These are phyloP conservation scores for Withania somnifera DNA, from an alignment of 305 asterid species.

Conservation along the genomic window DNA sequence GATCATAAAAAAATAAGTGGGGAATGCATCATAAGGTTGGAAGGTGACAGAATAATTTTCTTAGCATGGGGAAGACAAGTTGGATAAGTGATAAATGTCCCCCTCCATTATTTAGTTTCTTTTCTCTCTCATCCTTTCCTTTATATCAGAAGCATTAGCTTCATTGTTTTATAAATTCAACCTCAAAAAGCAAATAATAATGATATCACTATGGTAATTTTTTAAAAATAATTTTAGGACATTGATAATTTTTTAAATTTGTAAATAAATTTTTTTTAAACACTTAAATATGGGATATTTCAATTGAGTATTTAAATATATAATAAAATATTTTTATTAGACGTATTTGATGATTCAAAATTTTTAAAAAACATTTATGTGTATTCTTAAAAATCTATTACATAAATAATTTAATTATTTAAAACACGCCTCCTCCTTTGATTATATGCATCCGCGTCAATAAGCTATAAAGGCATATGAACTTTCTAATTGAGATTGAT, in stretches of 20 bases:
- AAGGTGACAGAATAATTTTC: not conserved
- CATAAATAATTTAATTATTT: not conserved
- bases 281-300: not conserved
- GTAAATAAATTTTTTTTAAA: not conserved
- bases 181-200: not conserved
- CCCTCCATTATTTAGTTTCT: not conserved
- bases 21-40: not conserved
- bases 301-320: not conserved
- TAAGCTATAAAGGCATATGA: not conserved
- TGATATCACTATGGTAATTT: not conserved
- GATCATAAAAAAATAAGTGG: not conserved
- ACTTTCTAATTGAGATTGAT: not conserved
- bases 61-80: conserved; percentile 5
- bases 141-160: not conserved
- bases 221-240: not conserved
- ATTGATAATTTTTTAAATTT: not conserved
- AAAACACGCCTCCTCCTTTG: not conserved
- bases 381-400: not conserved
- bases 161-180: not conserved
- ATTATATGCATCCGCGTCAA: not conserved
- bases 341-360: not conserved
- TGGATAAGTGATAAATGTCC: conserved; percentile 3
- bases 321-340: not conserved
- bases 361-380: fast-evolving
- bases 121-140: not conserved